Evolutionary conservation across 2,329 filamentous ascomycete genomes (phyloP).

Genomic region (Aspergillus flavus): DNA sequence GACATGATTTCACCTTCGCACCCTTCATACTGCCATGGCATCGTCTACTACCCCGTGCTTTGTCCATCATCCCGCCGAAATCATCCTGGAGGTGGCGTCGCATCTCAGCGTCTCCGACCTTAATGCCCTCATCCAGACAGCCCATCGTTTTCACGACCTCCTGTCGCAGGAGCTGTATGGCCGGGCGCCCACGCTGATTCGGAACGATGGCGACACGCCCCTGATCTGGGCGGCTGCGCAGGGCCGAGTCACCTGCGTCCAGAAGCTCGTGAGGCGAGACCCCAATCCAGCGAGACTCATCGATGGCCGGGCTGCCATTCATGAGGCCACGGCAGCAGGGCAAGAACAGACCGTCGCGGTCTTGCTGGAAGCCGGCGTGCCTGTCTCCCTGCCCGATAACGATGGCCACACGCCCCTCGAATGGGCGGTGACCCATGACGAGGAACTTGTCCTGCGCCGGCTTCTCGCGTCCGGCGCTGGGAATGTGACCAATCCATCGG

Average conservation of each 20-base stretch:
- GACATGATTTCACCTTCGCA: background rate
- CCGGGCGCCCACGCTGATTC: background rate
- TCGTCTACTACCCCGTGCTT: background rate
- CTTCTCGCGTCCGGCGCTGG: slow-evolving; percentile 2
- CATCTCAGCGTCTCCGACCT: slow-evolving; percentile 5
- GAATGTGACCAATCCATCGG: background rate
- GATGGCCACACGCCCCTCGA: background rate
- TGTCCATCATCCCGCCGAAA: background rate
- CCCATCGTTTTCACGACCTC: background rate
- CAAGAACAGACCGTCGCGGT: background rate
- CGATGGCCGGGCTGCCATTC: background rate
- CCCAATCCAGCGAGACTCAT: background rate
- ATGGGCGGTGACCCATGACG: background rate
- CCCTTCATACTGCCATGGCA: background rate
- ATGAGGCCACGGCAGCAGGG: background rate
- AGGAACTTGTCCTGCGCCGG: background rate
- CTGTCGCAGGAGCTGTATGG: background rate
- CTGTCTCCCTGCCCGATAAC: background rate
- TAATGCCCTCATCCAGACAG: slow-evolving; percentile 7
- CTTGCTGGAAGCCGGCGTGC: background rate
- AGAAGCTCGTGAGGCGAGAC: background rate
- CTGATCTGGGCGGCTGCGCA: background rate
- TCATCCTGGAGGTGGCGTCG: slow-evolving; percentile 5
- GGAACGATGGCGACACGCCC: slow-evolving; percentile 1
- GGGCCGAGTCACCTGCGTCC: background rate